phyloP scores from a whole-genome alignment of 176 grass and related monocot genomes.

The Zea luxurians region DNA sequence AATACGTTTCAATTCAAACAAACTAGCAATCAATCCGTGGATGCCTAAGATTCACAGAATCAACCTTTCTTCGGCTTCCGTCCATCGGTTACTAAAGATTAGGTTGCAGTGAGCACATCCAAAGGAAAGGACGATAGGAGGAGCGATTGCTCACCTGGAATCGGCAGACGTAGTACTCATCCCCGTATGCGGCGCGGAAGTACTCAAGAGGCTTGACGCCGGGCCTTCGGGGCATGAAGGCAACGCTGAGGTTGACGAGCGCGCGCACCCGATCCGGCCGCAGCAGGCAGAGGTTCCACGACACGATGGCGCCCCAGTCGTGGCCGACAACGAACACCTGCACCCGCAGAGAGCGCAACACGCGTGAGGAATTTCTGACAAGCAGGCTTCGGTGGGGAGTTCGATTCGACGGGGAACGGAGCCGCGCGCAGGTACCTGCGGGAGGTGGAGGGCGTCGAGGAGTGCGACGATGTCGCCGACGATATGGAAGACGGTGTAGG shows the following conservation, averaged over 20 bases:
- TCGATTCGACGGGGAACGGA: neutral
- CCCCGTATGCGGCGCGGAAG: slow-evolving; percentile 61
- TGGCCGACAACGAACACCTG: slow-evolving; percentile 85
- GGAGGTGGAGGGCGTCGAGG: slow-evolving; percentile 60
- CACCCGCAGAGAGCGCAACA: neutral
- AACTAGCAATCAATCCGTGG: neutral
- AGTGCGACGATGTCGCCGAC: slow-evolving; percentile 80
- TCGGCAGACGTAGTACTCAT: slow-evolving; percentile 79
- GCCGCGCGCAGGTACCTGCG: slow-evolving; percentile 30
- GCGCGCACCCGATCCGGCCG: slow-evolving; percentile 71
- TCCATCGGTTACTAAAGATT: neutral
- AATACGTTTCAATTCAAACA: neutral
- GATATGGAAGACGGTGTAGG: slow-evolving; percentile 82
- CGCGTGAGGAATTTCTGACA: neutral
- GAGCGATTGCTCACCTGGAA: slow-evolving; percentile 55
- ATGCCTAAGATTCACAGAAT: neutral
- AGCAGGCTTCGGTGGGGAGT: neutral
- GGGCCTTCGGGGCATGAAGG: slow-evolving; percentile 52
- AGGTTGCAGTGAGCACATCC: neutral
- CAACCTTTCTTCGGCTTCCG: neutral
- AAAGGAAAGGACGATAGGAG: neutral
- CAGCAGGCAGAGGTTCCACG: slow-evolving; percentile 82
- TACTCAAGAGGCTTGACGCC: slow-evolving; percentile 44
- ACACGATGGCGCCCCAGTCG: slow-evolving; percentile 76
- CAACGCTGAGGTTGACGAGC: slow-evolving; percentile 70